Percentiles rank a stretch among this genome's conserved stretches.
phyloP scores from a whole-genome alignment of 2,329 filamentous ascomycete species.

The Cordyceps farinosa region DNA sequence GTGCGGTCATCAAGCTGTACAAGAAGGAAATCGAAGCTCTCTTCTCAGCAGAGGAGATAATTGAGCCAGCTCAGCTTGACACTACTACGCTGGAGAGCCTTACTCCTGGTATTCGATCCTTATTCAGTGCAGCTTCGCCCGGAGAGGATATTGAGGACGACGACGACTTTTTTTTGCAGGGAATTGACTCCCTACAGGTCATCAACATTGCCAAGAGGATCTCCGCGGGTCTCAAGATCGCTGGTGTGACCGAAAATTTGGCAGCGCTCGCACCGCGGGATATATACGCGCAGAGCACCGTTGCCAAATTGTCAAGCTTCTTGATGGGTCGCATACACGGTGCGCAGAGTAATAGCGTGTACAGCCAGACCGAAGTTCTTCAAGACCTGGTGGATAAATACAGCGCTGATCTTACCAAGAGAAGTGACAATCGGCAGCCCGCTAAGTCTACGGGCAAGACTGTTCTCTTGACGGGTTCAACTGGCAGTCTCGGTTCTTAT shows the following conservation, averaged over 20 bases:
- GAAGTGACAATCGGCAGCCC: not conserved
- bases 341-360: not conserved
- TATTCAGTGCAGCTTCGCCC: slow-evolving; percentile 21
- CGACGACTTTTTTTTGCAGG: slow-evolving; percentile 36
- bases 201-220: slow-evolving; percentile 25
- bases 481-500: slow-evolving; percentile 82
- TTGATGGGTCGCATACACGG: slow-evolving; percentile 19
- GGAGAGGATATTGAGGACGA: slow-evolving; percentile 23
- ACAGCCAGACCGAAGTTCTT: slow-evolving; percentile 20
- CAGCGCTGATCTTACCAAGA: not conserved
- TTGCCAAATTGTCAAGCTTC: slow-evolving; percentile 25
- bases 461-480: slow-evolving; percentile 80
- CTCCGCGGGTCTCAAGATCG: slow-evolving; percentile 20
- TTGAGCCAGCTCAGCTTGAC: slow-evolving; percentile 22
- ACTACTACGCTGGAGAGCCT: slow-evolving; percentile 24
- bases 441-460: slow-evolving; percentile 39
- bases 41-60: slow-evolving; percentile 31
- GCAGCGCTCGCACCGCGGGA: slow-evolving; percentile 23
- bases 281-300: slow-evolving; percentile 31
- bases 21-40: slow-evolving; percentile 40
- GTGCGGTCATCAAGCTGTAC: slow-evolving; percentile 38
- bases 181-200: slow-evolving; percentile 40
- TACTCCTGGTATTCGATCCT: slow-evolving; percentile 25
- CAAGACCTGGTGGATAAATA: slow-evolving; percentile 26
- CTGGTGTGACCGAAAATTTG: slow-evolving; percentile 19